phyloP scores from a whole-genome alignment of 345 rosid genomes.

The Melastoma malabathricum region DNA sequence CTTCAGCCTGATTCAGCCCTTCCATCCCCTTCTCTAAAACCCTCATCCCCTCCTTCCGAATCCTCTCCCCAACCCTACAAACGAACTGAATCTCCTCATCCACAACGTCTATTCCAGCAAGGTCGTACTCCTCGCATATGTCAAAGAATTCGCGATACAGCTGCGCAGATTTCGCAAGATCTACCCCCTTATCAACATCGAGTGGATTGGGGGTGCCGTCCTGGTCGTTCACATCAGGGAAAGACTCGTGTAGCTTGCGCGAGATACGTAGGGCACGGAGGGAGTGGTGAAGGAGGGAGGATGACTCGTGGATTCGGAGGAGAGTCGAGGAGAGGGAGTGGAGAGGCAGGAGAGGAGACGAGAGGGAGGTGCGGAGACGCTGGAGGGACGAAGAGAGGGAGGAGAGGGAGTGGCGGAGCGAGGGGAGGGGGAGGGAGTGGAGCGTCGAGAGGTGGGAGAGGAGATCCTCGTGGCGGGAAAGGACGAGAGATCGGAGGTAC shows the following conservation, averaged over 20 bases:
- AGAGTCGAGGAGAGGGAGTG: conserved; percentile 53
- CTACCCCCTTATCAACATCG: conserved; percentile 17
- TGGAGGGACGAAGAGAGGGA: conserved; percentile 78
- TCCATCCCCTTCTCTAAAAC: conserved; percentile 94
- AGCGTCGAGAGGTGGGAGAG: conserved; percentile 85
- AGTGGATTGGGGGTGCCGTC: too few relatives aligned
- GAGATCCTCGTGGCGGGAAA: conserved; percentile 75
- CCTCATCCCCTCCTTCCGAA: conserved; percentile 65
- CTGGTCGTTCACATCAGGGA: conserved; percentile 43
- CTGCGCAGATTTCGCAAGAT: conserved; percentile 92
- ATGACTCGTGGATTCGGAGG: conserved; percentile 51
- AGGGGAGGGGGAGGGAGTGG: conserved; percentile 58
- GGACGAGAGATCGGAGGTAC: conserved; percentile 82
- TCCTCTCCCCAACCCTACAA: conserved; percentile 48
- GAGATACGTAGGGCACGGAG: conserved; percentile 65
- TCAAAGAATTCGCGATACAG: conserved; percentile 64
- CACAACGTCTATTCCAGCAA: conserved; percentile 52
- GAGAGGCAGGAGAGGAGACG: conserved; percentile 65
- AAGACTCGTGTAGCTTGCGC: conserved; percentile 62
- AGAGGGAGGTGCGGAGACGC: conserved; percentile 76
- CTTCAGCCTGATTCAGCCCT: conserved; percentile 91
- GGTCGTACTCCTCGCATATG: conserved; percentile 67
- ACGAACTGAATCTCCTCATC: conserved; percentile 67
- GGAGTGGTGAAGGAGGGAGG: conserved; percentile 67
- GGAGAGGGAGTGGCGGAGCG: conserved; percentile 74